Conservation (phyloP, 768 basidiomycete species). For the Mycena indigotica region DNA sequence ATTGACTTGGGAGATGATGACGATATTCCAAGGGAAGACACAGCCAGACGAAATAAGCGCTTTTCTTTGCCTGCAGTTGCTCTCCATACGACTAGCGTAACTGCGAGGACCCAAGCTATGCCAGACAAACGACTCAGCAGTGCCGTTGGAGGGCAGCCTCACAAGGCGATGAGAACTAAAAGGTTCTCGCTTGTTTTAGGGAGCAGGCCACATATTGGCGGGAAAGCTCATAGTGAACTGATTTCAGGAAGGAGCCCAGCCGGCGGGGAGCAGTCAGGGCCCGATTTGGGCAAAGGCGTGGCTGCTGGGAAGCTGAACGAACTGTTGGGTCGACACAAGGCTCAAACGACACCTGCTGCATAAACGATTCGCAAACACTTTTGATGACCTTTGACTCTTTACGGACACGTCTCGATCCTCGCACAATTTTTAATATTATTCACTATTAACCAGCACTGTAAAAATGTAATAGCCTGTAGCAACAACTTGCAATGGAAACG, state of each 20-base stretch:
- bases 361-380: neutral
- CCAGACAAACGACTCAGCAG: constrained; percentile 11
- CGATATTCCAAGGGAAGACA: constrained; percentile 51
- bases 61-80: constrained; percentile 81
- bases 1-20: constrained; percentile 16
- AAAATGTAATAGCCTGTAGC: constrained; percentile 3
- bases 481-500: too few relatives aligned
- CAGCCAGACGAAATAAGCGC: constrained; percentile 62
- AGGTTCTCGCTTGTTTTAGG: constrained; percentile 66
- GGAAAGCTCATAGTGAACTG: constrained; percentile 20
- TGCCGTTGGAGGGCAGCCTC: constrained; percentile 30
- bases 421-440: neutral
- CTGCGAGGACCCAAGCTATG: constrained; percentile 49
- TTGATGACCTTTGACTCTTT: neutral
- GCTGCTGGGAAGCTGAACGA: constrained; percentile 59
- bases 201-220: constrained; percentile 26
- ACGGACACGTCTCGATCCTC: neutral
- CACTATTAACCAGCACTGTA: neutral
- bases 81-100: constrained; percentile 71
- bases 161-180: constrained; percentile 33
- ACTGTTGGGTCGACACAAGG: constrained; percentile 46
- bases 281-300: constrained; percentile 43
- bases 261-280: neutral
- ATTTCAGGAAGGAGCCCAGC: constrained; percentile 21
- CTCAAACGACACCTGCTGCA: constrained; percentile 4